Percentiles rank a stretch among this genome's conserved stretches.
These are phyloP conservation scores for Hypoxylon fragiforme DNA, from an alignment of 495 filamentous ascomycete genomes.

Conservation along the genomic window DNA sequence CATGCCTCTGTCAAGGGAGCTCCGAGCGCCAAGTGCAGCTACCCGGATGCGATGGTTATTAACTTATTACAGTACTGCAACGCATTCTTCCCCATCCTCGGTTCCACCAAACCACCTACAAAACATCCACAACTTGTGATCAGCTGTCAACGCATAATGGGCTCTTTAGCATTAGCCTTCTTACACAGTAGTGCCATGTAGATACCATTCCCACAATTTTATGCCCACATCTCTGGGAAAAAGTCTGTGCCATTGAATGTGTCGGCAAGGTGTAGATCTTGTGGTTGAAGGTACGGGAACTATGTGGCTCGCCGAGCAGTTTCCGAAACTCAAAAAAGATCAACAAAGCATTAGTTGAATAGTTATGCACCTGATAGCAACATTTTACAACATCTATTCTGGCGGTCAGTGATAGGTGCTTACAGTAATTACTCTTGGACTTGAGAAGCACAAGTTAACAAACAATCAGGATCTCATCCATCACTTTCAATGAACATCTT, in stretches of 20 bases:
- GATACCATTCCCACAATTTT: conserved; percentile 15
- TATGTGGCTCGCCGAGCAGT: conserved; percentile 18
- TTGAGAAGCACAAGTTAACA: not conserved
- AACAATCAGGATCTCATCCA: conserved; percentile 11
- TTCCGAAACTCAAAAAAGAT: conserved; percentile 18
- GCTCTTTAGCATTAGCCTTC: too few relatives aligned
- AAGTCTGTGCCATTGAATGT: conserved; percentile 1
- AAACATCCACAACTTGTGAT: conserved; percentile 14
- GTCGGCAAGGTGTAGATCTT: conserved; percentile 21
- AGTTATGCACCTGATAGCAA: conserved; percentile 17
- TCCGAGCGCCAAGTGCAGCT: conserved; percentile 4
- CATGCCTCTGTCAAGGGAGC: conserved; percentile 1
- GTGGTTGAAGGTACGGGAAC: conserved; percentile 1
- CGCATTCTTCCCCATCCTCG: conserved; percentile 2
- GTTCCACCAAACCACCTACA: conserved; percentile 19
- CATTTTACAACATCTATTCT: not conserved
- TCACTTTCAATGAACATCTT: not conserved
- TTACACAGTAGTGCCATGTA: too few relatives aligned
- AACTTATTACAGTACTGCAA: too few relatives aligned
- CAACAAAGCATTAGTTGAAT: conserved; percentile 9
- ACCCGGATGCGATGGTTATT: too few relatives aligned
- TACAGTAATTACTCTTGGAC: too few relatives aligned
- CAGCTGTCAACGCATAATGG: conserved; percentile 13
- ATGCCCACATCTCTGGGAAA: not conserved
- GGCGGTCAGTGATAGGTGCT: conserved; percentile 27